These are phyloP conservation scores for Cryptosporidium viatorum DNA, from an alignment of 169 alveolate species.

Conservation along the genomic window DNA sequence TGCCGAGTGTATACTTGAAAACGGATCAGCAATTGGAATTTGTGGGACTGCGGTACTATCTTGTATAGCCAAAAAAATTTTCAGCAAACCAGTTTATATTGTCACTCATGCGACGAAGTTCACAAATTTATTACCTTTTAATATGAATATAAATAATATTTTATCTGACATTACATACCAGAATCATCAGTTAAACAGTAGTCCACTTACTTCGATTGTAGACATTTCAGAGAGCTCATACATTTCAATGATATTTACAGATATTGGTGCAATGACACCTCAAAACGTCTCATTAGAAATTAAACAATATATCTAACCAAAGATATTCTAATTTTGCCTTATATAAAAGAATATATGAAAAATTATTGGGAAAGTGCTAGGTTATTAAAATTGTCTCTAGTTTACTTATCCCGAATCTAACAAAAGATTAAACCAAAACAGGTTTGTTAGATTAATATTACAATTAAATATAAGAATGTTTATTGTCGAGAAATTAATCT, in stretches of 20 bases:
- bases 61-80: conserved; percentile 41
- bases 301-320: conserved; percentile 2
- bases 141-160: conserved; percentile 33
- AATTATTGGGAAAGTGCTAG: too few relatives aligned
- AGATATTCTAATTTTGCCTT: background rate
- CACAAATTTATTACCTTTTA: conserved; percentile 34
- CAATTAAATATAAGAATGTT: background rate
- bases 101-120: conserved; percentile 52
- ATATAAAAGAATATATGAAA: too few relatives aligned
- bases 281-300: conserved; percentile 47
- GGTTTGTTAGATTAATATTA: background rate
- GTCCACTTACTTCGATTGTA: conserved; percentile 41
- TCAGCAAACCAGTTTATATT: conserved; percentile 58
- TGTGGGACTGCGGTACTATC: conserved; percentile 62
- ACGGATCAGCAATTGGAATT: conserved; percentile 49
- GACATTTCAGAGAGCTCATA: conserved; percentile 44
- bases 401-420: background rate
- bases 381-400: too few relatives aligned
- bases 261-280: conserved; percentile 64
- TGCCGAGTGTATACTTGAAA: conserved; percentile 38
- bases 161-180: conserved; percentile 49
- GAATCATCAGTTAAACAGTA: conserved; percentile 3
- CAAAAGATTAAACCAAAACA: too few relatives aligned
- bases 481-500: background rate
- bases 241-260: conserved; percentile 65